Evolutionary conservation across 257 asterid genomes (phyloP).

Genomic region (Solanum corneliomulleri): DNA sequence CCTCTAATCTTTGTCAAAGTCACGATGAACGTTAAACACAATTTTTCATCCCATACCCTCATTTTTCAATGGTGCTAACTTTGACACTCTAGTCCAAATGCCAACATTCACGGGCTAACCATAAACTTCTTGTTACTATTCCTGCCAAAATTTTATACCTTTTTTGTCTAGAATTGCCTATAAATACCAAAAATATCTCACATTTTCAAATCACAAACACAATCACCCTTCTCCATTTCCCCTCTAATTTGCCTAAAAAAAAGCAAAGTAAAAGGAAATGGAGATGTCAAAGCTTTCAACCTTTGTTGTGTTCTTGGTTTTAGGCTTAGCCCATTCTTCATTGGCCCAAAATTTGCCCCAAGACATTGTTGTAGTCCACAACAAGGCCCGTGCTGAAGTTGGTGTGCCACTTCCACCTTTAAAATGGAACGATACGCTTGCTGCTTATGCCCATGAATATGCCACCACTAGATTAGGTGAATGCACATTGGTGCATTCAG

Average conservation of each 20-base stretch:
- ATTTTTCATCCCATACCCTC: background rate
- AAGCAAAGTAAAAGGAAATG: background rate
- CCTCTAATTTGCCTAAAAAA: background rate
- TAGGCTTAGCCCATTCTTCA: background rate
- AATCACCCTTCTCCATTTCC: background rate
- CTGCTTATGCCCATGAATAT: slow-evolving; percentile 6
- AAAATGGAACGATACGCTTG: slow-evolving; percentile 7
- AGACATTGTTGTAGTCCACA: slow-evolving; percentile 11
- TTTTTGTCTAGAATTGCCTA: background rate
- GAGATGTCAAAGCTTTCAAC: background rate
- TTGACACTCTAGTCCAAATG: background rate
- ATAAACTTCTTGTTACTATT: background rate
- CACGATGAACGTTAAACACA: background rate
- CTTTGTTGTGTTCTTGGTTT: background rate
- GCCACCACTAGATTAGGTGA: background rate
- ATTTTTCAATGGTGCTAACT: background rate
- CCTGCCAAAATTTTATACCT: background rate
- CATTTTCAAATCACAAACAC: background rate
- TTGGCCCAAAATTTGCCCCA: slow-evolving; percentile 1
- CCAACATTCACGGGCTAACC: background rate
- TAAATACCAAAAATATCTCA: background rate
- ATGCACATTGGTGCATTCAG: slow-evolving; percentile 13
- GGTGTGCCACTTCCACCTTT: background rate
- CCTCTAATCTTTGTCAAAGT: background rate
- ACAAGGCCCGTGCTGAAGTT: slow-evolving; percentile 4